Conservation (phyloP, 306 rosid species). For the Abrus pulchellus region DNA sequence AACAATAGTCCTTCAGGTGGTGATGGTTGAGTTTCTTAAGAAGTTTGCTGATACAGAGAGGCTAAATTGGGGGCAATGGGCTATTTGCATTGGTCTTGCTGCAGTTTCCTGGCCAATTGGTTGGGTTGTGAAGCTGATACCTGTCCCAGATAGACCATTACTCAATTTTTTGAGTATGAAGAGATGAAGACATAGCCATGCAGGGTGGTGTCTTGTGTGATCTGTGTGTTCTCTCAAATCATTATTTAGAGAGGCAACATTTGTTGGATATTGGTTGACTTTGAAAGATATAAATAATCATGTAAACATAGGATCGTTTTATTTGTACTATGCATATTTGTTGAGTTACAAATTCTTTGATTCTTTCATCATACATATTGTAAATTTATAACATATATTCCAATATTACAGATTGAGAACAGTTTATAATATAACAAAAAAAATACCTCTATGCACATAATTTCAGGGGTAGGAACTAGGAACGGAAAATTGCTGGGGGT, state of each 20-base stretch:
- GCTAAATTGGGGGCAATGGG: constrained; percentile 51
- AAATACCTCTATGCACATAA: not conserved
- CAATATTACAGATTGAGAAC: not conserved
- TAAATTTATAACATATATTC: not conserved
- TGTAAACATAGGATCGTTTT: not conserved
- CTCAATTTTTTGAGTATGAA: constrained; percentile 13
- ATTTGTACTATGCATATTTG: not conserved
- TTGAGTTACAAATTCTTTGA: not conserved
- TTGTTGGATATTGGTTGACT: too few species aligned
- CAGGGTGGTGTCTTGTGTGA: not conserved
- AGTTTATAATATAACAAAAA: too few species aligned
- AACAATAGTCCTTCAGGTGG: constrained; percentile 49
- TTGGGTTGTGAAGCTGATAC: constrained; percentile 50
- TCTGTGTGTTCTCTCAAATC: not conserved
- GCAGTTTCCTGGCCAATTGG: constrained; percentile 55
- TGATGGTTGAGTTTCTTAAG: constrained; percentile 57
- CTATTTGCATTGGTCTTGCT: constrained; percentile 41
- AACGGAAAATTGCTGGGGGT: not conserved
- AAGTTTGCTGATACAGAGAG: constrained; percentile 55
- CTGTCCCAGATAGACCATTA: constrained; percentile 49
- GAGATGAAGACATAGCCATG: constrained; percentile 16
- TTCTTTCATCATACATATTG: not conserved
- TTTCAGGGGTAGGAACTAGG: not conserved
- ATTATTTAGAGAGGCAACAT: not conserved
- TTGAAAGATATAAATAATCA: too few species aligned